Conservation (phyloP, 139 green algal species). For the Nannochloris sp. region DNA sequence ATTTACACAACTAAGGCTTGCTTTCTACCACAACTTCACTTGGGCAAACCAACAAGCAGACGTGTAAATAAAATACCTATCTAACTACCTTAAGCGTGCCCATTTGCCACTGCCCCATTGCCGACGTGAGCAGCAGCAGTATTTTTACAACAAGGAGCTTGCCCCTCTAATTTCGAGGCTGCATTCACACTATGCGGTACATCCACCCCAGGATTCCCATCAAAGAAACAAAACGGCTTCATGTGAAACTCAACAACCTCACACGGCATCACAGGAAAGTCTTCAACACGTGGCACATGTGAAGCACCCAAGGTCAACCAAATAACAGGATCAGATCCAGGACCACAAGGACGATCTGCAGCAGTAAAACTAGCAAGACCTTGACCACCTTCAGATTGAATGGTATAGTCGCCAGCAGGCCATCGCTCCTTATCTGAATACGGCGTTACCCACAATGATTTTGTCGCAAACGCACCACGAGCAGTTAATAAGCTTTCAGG, state of each 20-base stretch:
- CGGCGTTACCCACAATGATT: conserved; percentile 69
- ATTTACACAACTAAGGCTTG: too few species aligned
- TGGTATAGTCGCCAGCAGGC: conserved; percentile 67
- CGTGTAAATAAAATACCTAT: too few species aligned
- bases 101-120: too few species aligned
- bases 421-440: conserved; percentile 59
- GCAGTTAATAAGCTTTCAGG: conserved; percentile 19
- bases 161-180: too few species aligned
- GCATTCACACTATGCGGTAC: conserved; percentile 46
- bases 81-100: too few species aligned
- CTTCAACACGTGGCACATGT: conserved; percentile 67
- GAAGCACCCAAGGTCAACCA: conserved; percentile 84
- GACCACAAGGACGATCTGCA: conserved; percentile 47
- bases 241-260: conserved; percentile 60
- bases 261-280: conserved; percentile 82
- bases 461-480: conserved; percentile 63
- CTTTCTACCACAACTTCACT: too few species aligned
- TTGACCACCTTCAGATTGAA: conserved; percentile 40
- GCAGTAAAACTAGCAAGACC: conserved; percentile 58
- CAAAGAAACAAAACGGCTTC: conserved; percentile 65
- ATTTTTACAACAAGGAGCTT: too few species aligned
- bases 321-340: conserved; percentile 61
- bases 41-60: too few species aligned
- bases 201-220: conserved; percentile 67
- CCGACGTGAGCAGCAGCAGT: too few species aligned